phyloP scores from a whole-genome alignment of 164 flowering plant species.

The Magnolia sinica region DNA sequence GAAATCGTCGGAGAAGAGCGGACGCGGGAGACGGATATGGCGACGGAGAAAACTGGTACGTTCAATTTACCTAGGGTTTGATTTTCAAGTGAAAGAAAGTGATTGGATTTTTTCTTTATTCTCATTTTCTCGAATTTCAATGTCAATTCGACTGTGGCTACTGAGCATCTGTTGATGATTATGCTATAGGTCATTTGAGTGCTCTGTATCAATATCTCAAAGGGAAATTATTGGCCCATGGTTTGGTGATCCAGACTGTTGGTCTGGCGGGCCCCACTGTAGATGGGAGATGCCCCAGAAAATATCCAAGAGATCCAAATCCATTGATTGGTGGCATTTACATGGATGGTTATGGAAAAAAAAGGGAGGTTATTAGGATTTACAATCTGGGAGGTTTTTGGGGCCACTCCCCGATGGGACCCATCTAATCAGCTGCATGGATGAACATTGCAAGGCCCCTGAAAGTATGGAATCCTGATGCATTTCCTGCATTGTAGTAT shows the following conservation, averaged over 20 bases:
- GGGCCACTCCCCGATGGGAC: background rate
- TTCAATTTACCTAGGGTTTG: background rate
- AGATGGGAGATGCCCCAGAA: too few species aligned
- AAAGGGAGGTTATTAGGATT: background rate
- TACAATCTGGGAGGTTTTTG: background rate
- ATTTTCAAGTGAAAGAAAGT: background rate
- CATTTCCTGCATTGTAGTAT: too few species aligned
- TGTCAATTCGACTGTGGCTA: background rate
- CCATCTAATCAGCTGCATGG: background rate
- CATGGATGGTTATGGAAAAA: background rate
- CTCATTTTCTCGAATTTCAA: background rate
- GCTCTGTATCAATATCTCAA: background rate
- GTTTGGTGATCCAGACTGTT: too few species aligned
- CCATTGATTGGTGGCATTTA: background rate
- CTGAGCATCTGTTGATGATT: background rate
- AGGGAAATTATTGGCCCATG: background rate
- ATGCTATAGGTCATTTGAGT: too few species aligned
- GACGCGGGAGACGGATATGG: conserved; percentile 50
- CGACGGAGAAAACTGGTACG: conserved; percentile 66
- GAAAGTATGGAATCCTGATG: too few species aligned
- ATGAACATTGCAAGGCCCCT: too few species aligned
- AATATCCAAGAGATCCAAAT: background rate
- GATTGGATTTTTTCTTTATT: background rate
- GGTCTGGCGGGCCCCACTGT: too few species aligned
- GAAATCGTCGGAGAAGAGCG: conserved; percentile 23